phyloP scores from a whole-genome alignment of 75 land plant genomes.

The Ceratopteris richardii region DNA sequence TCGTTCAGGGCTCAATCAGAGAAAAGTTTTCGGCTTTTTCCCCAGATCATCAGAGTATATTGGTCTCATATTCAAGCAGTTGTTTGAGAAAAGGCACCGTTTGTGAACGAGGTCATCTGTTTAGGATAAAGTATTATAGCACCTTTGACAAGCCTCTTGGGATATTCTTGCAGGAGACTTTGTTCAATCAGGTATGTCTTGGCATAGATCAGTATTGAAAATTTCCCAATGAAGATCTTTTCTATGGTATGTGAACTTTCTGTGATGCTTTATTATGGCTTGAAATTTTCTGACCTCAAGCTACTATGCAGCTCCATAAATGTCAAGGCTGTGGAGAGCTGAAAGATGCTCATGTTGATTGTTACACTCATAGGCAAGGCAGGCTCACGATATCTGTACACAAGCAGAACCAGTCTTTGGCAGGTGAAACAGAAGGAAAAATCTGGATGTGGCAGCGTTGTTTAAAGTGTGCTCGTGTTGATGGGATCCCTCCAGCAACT shows the following conservation, averaged over 20 bases:
- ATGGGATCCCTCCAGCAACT: slow-evolving; percentile 27
- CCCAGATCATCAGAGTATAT: slow-evolving; percentile 67
- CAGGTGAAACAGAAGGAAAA: slow-evolving; percentile 34
- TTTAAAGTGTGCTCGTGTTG: slow-evolving; percentile 18
- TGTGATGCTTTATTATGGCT: neutral
- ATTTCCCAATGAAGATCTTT: neutral
- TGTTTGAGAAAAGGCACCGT: slow-evolving; percentile 55
- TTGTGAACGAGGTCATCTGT: slow-evolving; percentile 65
- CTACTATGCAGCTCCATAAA: slow-evolving; percentile 25
- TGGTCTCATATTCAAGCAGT: slow-evolving; percentile 68
- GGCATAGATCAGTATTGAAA: no score
- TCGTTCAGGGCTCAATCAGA: neutral
- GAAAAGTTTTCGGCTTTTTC: slow-evolving; percentile 13
- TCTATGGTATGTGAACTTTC: neutral
- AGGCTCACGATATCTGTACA: slow-evolving; percentile 68
- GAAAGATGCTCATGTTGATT: slow-evolving; percentile 58
- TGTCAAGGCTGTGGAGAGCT: slow-evolving; percentile 69
- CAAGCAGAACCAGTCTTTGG: slow-evolving; percentile 11
- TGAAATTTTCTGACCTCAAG: neutral
- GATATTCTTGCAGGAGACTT: slow-evolving; percentile 56
- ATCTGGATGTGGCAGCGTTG: slow-evolving; percentile 43
- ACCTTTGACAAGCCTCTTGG: slow-evolving; percentile 88
- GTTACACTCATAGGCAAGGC: slow-evolving; percentile 79
- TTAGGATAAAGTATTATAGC: slow-evolving; percentile 83
- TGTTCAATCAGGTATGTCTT: slow-evolving; percentile 69